phyloP scores from a whole-genome alignment of 139 green algal genomes.

The Trebouxia sp. region DNA sequence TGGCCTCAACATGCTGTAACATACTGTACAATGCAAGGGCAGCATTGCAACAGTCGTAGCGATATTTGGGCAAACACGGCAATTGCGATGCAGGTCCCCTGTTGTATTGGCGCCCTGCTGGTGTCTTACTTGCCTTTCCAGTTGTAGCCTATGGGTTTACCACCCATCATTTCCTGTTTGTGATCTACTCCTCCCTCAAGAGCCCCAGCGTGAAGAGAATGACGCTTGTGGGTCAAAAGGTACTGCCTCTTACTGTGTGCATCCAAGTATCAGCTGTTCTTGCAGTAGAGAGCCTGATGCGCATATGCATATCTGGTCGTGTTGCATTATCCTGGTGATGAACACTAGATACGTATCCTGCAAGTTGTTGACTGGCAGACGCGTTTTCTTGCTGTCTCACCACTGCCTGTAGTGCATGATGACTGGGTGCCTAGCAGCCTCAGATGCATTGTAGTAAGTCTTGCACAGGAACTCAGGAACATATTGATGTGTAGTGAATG shows the following conservation, averaged over 20 bases:
- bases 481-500: too few species aligned
- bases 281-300: too few species aligned
- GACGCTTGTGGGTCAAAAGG: constrained; percentile 49
- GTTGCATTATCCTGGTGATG: too few species aligned
- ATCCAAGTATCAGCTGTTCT: too few species aligned
- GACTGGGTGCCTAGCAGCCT: too few species aligned
- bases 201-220: constrained; percentile 49
- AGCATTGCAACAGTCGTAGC: background rate
- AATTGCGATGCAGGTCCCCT: constrained; percentile 28
- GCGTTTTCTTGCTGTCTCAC: background rate
- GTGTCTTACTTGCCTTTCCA: constrained; percentile 76
- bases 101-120: constrained; percentile 53
- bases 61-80: too few species aligned
- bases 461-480: too few species aligned
- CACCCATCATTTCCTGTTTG: constrained; percentile 75
- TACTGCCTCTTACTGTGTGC: too few species aligned
- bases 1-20: background rate
- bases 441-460: too few species aligned
- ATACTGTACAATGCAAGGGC: background rate
- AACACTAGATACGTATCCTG: too few species aligned
- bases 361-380: background rate
- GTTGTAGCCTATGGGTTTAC: constrained; percentile 84
- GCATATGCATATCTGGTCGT: too few species aligned
- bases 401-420: too few species aligned
- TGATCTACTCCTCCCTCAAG: constrained; percentile 60